These are phyloP conservation scores for Skeletonema grethae DNA, from an alignment of 108 stramenopile species.

Conservation along the genomic window DNA sequence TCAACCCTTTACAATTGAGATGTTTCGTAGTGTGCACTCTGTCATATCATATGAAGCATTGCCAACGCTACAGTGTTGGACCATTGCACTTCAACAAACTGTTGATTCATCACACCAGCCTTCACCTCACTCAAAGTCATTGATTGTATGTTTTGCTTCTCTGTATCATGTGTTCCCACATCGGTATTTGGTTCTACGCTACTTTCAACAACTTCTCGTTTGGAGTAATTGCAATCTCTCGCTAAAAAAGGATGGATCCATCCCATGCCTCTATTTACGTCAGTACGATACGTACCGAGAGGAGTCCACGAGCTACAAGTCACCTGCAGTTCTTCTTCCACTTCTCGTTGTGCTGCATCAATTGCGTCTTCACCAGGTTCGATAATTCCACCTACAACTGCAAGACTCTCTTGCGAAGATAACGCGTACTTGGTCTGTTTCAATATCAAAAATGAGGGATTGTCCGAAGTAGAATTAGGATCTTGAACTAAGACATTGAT, in stretches of 20 bases:
- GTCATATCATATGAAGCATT: conserved; percentile 40
- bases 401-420: conserved; percentile 56
- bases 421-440: conserved; percentile 85
- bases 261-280: conserved; percentile 85
- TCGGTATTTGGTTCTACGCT: conserved; percentile 9
- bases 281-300: conserved; percentile 73
- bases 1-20: too few species aligned
- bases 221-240: conserved; percentile 44
- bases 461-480: conserved; percentile 7
- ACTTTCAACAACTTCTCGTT: not conserved
- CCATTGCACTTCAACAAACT: conserved; percentile 86
- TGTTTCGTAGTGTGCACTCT: not conserved
- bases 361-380: conserved; percentile 70
- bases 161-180: conserved; percentile 76
- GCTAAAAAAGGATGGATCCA: conserved; percentile 75
- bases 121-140: conserved; percentile 56
- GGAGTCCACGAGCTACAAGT: conserved; percentile 52
- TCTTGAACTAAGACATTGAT: conserved; percentile 82
- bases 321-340: conserved; percentile 71
- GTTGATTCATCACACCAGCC: conserved; percentile 49
- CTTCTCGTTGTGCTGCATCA: conserved; percentile 67
- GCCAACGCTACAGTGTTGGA: conserved; percentile 78
- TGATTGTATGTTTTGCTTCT: conserved; percentile 54
- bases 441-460: conserved; percentile 63
- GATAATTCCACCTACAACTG: conserved; percentile 82